These are phyloP conservation scores for Lactuca sativa DNA, from an alignment of 129 eudicot species.

Conservation along the genomic window DNA sequence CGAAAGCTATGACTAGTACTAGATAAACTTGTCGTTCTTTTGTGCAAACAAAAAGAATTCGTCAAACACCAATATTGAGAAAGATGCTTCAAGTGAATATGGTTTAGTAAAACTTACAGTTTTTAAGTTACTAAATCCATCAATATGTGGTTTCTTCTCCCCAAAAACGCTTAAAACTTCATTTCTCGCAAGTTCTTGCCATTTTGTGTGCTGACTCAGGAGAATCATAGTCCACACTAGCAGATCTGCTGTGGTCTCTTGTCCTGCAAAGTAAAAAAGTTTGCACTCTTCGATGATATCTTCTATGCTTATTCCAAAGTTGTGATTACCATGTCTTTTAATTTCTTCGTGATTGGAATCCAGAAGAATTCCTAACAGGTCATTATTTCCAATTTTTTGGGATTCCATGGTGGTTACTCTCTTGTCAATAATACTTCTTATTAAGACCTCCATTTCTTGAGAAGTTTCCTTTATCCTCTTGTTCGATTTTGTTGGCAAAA, in stretches of 20 bases:
- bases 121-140: conserved; percentile 2
- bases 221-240: conserved; percentile 20
- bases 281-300: background rate
- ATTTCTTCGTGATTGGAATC: conserved; percentile 15
- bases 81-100: too few species aligned
- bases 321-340: background rate
- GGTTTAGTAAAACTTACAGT: conserved; percentile 2
- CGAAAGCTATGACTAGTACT: too few species aligned
- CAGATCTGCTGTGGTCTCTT: background rate
- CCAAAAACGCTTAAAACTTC: conserved; percentile 6
- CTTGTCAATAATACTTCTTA: background rate
- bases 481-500: conserved; percentile 25
- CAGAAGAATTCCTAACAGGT: conserved; percentile 16
- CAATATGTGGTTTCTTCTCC: background rate
- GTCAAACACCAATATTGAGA: too few species aligned
- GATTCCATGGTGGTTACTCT: background rate
- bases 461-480: conserved; percentile 19
- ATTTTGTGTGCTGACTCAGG: conserved; percentile 3
- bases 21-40: too few species aligned
- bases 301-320: conserved; percentile 1
- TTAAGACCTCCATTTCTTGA: background rate
- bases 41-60: too few species aligned
- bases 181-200: conserved; percentile 22
- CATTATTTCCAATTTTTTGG: background rate
- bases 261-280: background rate